Percentiles rank a stretch among this genome's conserved stretches.
Evolutionary conservation across 176 grass and related monocot genomes (phyloP).

Genomic region (Triticum timopheevii): DNA sequence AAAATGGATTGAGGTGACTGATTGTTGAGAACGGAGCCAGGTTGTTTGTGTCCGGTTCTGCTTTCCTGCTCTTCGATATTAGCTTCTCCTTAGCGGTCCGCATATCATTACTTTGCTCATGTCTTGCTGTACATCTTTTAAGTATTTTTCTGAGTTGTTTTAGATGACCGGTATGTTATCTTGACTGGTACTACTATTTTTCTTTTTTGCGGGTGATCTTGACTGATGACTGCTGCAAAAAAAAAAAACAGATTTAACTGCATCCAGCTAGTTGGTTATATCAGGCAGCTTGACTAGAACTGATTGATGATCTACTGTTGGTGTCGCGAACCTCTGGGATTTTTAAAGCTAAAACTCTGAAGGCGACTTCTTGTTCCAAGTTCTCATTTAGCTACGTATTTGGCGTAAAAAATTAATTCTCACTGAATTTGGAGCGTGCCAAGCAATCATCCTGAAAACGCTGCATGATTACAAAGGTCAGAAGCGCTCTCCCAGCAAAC

Average conservation of each 20-base stretch:
- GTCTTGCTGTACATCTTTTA: slow-evolving; percentile 38
- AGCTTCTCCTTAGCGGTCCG: background rate
- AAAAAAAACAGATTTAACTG: background rate
- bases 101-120: too few species aligned
- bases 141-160: slow-evolving; percentile 26
- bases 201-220: background rate
- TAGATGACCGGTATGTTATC: background rate
- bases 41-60: slow-evolving; percentile 36
- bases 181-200: background rate
- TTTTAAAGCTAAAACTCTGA: background rate
- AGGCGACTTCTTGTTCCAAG: background rate
- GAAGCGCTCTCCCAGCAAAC: background rate
- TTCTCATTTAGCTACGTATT: too few species aligned
- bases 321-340: background rate
- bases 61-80: slow-evolving; percentile 36
- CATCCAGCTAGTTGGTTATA: background rate
- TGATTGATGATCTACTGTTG: background rate
- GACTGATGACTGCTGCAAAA: background rate
- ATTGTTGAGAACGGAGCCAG: slow-evolving; percentile 48
- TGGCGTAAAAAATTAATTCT: background rate
- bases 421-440: background rate
- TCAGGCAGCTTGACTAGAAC: background rate
- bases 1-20: slow-evolving; percentile 56
- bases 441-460: background rate
- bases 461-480: background rate